phyloP scores from a whole-genome alignment of 441 rosid genomes.

The Euphorbia celastroides region DNA sequence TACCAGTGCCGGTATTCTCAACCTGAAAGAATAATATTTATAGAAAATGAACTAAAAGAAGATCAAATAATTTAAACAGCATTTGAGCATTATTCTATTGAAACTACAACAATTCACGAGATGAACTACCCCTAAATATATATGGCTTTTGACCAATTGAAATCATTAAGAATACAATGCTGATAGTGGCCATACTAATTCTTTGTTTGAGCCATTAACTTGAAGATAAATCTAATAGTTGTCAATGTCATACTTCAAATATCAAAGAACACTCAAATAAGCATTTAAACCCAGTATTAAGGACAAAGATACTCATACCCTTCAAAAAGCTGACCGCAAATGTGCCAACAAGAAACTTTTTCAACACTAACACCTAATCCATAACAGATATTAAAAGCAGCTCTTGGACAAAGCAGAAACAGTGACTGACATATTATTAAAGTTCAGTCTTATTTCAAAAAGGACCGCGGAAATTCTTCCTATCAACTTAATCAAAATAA shows the following conservation, averaged over 20 bases:
- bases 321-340: no score
- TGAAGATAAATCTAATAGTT: not conserved
- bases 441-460: no score
- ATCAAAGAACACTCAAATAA: not conserved
- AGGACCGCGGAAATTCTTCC: no score
- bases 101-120: not conserved
- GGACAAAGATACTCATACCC: no score
- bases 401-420: no score
- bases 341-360: no score
- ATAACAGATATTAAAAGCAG: no score
- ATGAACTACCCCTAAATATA: not conserved
- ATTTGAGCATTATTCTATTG: not conserved
- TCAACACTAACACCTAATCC: no score
- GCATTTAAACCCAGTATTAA: not conserved
- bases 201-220: not conserved
- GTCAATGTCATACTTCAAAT: not conserved
- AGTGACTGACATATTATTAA: no score
- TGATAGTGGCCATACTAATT: not conserved
- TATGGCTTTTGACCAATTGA: not conserved
- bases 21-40: constrained; percentile 44
- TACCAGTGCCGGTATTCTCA: constrained; percentile 56
- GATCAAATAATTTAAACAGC: not conserved
- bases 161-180: not conserved
- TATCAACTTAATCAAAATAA: no score
- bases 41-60: not conserved